A percentile compares a stretch with the other conserved stretches of the same genome.
Conservation (phyloP, 2,329 filamentous ascomycete species). For the Colletotrichum sp. region DNA sequence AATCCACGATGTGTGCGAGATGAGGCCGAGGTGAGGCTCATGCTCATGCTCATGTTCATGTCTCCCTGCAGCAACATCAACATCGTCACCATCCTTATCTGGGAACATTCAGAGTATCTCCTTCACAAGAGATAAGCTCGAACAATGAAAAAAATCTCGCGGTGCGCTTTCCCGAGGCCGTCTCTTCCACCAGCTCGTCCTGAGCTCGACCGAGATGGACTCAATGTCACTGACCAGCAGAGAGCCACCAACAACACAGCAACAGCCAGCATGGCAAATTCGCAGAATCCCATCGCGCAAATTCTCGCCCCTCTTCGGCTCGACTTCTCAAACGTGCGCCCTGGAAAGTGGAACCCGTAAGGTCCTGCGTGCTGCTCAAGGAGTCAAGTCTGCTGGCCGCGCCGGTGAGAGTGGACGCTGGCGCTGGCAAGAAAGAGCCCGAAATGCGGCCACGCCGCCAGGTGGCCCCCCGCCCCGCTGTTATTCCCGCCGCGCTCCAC, state of each 20-base stretch:
- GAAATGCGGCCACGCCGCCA: slow-evolving; percentile 18
- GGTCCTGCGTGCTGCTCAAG: not conserved
- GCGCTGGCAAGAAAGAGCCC: slow-evolving; percentile 1
- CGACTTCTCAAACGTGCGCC: not conserved
- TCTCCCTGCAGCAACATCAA: not conserved
- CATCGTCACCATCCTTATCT: not conserved
- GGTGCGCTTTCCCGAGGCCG: not conserved
- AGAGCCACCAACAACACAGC: not conserved
- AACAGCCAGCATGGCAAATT: not conserved
- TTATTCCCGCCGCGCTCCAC: slow-evolving; percentile 5
- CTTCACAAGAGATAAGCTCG: not conserved
- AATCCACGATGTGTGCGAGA: not conserved
- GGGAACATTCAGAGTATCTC: not conserved
- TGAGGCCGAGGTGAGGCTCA: not conserved
- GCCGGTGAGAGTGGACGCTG: not conserved
- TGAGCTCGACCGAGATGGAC: not conserved
- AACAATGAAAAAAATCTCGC: not conserved
- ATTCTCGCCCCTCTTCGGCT: slow-evolving; percentile 1
- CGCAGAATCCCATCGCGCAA: not conserved
- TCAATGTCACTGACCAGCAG: not conserved
- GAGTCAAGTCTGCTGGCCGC: not conserved
- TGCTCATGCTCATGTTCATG: not conserved
- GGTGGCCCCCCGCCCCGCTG: not conserved
- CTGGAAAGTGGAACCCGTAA: not conserved
- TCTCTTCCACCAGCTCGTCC: not conserved